Percentiles rank a stretch among this genome's conserved stretches.
These are phyloP conservation scores for Adansonia gregorii DNA, from an alignment of 441 rosid species.

Conservation along the genomic window DNA sequence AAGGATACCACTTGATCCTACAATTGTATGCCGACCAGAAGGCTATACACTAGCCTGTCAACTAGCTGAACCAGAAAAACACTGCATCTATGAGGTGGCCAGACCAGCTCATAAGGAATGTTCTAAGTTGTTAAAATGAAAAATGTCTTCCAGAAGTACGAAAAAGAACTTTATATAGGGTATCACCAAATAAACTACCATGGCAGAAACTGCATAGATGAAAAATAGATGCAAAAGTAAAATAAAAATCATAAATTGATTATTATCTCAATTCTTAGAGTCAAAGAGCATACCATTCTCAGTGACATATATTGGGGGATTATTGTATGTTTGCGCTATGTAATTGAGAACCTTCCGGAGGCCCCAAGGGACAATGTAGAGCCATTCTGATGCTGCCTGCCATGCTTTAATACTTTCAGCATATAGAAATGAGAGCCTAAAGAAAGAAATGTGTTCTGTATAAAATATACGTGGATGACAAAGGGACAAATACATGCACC, in stretches of 20 bases:
- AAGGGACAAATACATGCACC: slow-evolving; percentile 34
- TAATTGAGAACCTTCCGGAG: slow-evolving; percentile 57
- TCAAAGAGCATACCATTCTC: slow-evolving; percentile 60
- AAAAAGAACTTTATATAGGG: neutral
- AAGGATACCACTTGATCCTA: neutral
- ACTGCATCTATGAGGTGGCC: neutral
- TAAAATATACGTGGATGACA: slow-evolving; percentile 11
- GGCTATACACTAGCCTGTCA: slow-evolving; percentile 11
- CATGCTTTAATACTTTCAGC: slow-evolving; percentile 32
- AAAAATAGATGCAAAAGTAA: slow-evolving; percentile 16
- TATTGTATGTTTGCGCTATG: slow-evolving; percentile 49
- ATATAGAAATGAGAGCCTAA: slow-evolving; percentile 5
- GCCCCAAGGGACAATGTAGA: slow-evolving; percentile 73
- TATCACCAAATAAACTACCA: slow-evolving; percentile 14
- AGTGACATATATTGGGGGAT: slow-evolving; percentile 53
- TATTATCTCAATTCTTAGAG: neutral
- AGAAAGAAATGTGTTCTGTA: neutral
- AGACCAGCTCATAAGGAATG: slow-evolving; percentile 7
- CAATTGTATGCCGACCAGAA: slow-evolving; percentile 9
- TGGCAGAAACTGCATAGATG: neutral
- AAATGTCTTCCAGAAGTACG: slow-evolving; percentile 11
- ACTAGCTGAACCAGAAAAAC: slow-evolving; percentile 4
- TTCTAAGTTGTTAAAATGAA: slow-evolving; percentile 10
- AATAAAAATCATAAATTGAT: neutral
- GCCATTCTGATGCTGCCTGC: slow-evolving; percentile 85